These are phyloP conservation scores for Syzygium aqueum DNA, from an alignment of 345 rosid species.

Conservation along the genomic window DNA sequence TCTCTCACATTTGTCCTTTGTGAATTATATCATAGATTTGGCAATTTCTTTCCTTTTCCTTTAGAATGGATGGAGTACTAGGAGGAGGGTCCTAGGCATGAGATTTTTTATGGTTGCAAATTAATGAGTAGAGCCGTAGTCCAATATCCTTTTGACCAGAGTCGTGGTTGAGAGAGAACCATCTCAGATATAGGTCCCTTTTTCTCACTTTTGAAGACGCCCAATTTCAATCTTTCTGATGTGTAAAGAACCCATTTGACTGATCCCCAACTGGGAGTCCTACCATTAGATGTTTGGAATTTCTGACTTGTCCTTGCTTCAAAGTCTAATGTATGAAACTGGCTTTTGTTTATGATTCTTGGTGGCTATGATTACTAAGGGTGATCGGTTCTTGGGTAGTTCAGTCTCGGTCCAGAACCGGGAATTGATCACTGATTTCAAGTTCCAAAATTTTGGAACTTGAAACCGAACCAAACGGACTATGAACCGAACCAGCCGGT, in stretches of 20 bases:
- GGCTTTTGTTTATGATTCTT: background rate
- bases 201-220: background rate
- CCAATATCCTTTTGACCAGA: background rate
- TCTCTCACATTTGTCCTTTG: background rate
- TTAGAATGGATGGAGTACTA: background rate
- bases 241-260: background rate
- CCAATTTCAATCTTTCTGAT: background rate
- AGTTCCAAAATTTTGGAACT: too few species aligned
- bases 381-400: too few species aligned
- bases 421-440: too few species aligned
- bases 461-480: too few species aligned
- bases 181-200: background rate
- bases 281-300: background rate
- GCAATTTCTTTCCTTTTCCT: background rate
- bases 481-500: too few species aligned
- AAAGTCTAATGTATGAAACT: background rate
- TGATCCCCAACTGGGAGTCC: background rate
- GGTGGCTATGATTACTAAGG: background rate
- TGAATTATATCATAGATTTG: background rate
- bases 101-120: background rate
- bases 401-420: too few species aligned
- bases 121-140: background rate
- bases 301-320: background rate
- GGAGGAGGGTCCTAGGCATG: background rate
- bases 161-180: background rate